Base-by-base conservation (phyloP, 1,139 yeast genomes). In the Yamadazyma songkhlaensis region DNA sequence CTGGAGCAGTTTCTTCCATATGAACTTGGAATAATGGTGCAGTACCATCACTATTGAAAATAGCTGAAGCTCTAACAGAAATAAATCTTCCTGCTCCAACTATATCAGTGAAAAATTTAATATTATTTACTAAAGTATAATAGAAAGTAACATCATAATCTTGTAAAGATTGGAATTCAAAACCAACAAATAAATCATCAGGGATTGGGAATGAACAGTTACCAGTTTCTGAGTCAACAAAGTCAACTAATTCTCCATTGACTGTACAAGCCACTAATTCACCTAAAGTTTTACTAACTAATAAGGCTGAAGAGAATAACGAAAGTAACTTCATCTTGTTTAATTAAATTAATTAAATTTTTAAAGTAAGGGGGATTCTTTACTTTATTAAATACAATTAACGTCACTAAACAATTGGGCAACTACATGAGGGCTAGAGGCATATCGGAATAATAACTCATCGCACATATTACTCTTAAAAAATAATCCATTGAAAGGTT, bases 181-280 rank as follows among this genome's bases (percentile, higher is more conserved):
- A 66, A 32, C 32, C 20, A 26, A 51, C 59, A 31, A 67, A 64
- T 41, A 51, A 57, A 22, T 39, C 9, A 3, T 47, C 38, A 44
- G 72, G 70, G 36, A 69, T 45, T 12, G 62, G 42, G 62, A 67
- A 67, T 38, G 66, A 61, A 58, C 74, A 69, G 11, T 40, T 43
- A 45, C 73, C 75, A 35, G 74, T 62, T 42, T 60, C 72, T 44
- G 59, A 60, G 56, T 67, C 73, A 36, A 67, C 74, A 32, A 55
- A 52, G 25, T 64, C 65, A 22, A 57, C 60, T 32, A 49, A 39
- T 29, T 35, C 54, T 43, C 71, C 72, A 44, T 60, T 51, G 35
- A 64, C 63, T 35, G 57, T 46, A 59, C 75, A 69, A 37, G 61
- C 67, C 36, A 68, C 73, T 36, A 62, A 54, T 37, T 46, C 36